Evolutionary conservation across 306 rosid genomes (phyloP), one percentile per base, ranked within the genome.

Genomic region (Echinosophora koreensis): DNA sequence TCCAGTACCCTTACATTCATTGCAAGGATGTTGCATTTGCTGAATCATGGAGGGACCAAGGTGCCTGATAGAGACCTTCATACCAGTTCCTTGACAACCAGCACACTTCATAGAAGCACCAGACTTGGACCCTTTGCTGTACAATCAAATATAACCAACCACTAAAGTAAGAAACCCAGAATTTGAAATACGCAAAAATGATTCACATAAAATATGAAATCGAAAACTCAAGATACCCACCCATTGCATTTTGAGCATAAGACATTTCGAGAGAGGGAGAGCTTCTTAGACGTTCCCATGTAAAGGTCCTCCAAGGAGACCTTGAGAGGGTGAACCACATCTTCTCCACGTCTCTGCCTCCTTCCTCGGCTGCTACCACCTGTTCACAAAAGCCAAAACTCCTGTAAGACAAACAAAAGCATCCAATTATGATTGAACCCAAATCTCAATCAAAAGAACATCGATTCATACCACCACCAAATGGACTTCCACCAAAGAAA

Each of bases 321-420:
- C 89, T 94, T 94, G 69, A 94, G 91, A 44, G 97, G 93, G 78
- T 94, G 97, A 70, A 90, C 85, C 39, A 94, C 97, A 78, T 94
- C 98, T 83, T 94, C 98, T 14, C 98, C 98, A 66, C 97, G 86
- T 64, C 98, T 92, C 87, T 94, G 98, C 83, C 98, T 92, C 49
- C 97, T 84, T 17, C 97, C 98, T 38, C 98, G 76, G 71, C 98
- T 89, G 82, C 93, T 84, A 32, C 94, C 97, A 80, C 98, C 94
- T 80, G 86, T 82, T 88, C 57, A 76, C 16, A 82, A 2, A 15
- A 41, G 34, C 77, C 82, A 22, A 16, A 76, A 86, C n/a, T 5
- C 44, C 3, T 22, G 62, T 42, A 41, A 65, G 12, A 52, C 17
- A 71, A 27, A 46, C 49, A 37, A 12, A 0, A 22, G 10, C 5